phyloP scores from a whole-genome alignment of 495 filamentous ascomycete genomes.

The Hyaloscypha finlandica region DNA sequence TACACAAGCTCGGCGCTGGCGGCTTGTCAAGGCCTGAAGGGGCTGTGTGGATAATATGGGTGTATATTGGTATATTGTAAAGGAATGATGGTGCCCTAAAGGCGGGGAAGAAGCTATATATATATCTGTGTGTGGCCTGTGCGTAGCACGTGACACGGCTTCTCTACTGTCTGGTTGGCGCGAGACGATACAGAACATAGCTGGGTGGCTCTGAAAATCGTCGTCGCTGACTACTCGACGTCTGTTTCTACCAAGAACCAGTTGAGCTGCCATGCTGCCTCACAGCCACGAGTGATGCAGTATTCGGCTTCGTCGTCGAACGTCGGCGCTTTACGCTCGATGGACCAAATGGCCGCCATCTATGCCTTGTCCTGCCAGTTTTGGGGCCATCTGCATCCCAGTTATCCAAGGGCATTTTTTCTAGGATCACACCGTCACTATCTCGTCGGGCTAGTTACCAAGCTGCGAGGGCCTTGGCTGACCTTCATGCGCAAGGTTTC shows the following conservation, averaged over 20 bases:
- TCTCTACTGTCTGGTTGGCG: slow-evolving; percentile 49
- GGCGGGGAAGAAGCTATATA: too few species aligned
- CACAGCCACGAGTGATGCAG: neutral
- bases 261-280: slow-evolving; percentile 17
- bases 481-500: slow-evolving; percentile 29
- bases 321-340: slow-evolving; percentile 27
- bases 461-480: slow-evolving; percentile 26
- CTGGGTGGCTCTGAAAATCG: slow-evolving; percentile 23
- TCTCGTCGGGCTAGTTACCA: slow-evolving; percentile 24
- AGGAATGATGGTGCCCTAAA: too few species aligned
- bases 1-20: slow-evolving; percentile 48
- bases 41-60: too few species aligned
- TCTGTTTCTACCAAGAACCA: slow-evolving; percentile 21
- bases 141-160: too few species aligned
- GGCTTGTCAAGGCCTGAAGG: too few species aligned
- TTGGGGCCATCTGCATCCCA: slow-evolving; percentile 29
- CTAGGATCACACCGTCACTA: slow-evolving; percentile 22
- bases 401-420: slow-evolving; percentile 20
- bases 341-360: slow-evolving; percentile 31
- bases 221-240: slow-evolving; percentile 18
- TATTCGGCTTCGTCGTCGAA: slow-evolving; percentile 13
- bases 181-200: slow-evolving; percentile 32
- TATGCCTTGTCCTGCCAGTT: slow-evolving; percentile 31
- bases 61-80: too few species aligned
- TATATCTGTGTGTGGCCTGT: too few species aligned